Evolutionary conservation across 208 protist species (phyloP).

Genomic region (Blastocrithidia nonstop): DNA sequence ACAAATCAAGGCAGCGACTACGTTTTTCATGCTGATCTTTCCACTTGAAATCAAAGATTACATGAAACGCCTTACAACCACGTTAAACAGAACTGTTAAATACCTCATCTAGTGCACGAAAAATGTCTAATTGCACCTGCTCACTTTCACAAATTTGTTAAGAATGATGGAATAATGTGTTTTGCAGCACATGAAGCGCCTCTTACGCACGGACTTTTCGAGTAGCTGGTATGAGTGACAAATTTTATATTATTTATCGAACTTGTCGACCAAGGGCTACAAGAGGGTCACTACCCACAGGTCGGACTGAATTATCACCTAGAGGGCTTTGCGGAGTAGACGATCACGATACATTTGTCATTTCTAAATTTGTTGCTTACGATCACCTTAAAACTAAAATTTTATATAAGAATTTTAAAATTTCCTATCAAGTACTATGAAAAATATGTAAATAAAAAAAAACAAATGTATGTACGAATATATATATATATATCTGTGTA

Average conservation of each 20-base stretch:
- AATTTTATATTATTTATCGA: slow-evolving; percentile 51
- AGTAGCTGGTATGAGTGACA: slow-evolving; percentile 34
- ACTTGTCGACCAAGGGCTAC: slow-evolving; percentile 55
- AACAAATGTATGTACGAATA: not conserved
- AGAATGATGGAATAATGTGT: slow-evolving; percentile 57
- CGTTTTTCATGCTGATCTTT: slow-evolving; percentile 71
- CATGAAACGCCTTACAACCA: slow-evolving; percentile 49
- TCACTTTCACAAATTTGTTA: slow-evolving; percentile 35
- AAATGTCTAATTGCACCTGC: slow-evolving; percentile 32
- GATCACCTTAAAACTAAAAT: not conserved
- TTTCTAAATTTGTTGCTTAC: not conserved
- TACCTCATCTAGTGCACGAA: slow-evolving; percentile 35
- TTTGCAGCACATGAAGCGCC: slow-evolving; percentile 48
- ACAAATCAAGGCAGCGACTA: slow-evolving; percentile 29
- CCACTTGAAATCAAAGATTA: slow-evolving; percentile 66
- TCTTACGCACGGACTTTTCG: slow-evolving; percentile 44
- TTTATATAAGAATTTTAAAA: not conserved
- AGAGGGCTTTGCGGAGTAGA: not conserved
- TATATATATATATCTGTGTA: slow-evolving; percentile 1
- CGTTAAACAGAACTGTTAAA: slow-evolving; percentile 43
- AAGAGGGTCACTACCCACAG: slow-evolving; percentile 18
- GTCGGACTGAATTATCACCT: not conserved
- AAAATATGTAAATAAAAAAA: not conserved
- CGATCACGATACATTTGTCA: not conserved
- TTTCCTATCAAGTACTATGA: slow-evolving; percentile 1